Evolutionary conservation across 768 basidiomycete species (phyloP).

Genomic region (Leccinum uliginosum): DNA sequence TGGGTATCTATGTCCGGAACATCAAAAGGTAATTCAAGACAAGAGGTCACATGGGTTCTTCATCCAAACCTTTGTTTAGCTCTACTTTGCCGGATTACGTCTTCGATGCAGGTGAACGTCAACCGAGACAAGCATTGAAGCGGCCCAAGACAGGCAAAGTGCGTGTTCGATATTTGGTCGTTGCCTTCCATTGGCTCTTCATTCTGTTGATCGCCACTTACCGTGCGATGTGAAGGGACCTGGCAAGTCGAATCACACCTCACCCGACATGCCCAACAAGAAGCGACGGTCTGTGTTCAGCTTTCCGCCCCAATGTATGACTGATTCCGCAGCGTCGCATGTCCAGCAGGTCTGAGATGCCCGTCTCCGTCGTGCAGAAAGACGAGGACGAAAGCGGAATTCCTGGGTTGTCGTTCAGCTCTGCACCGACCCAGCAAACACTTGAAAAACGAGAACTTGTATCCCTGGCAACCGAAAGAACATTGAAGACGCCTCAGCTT

Average conservation of each 20-base stretch:
- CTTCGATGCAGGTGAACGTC: slow-evolving; percentile 77
- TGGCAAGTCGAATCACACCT: slow-evolving; percentile 57
- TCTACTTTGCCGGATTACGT: slow-evolving; percentile 76
- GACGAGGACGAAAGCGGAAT: slow-evolving; percentile 38
- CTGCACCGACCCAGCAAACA: slow-evolving; percentile 32
- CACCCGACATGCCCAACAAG: slow-evolving; percentile 75
- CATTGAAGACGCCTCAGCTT: slow-evolving; percentile 56
- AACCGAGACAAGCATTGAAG: slow-evolving; percentile 65
- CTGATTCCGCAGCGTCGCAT: slow-evolving; percentile 29
- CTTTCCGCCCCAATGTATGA: slow-evolving; percentile 7
- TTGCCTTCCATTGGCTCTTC: slow-evolving; percentile 10
- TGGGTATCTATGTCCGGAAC: slow-evolving; percentile 93
- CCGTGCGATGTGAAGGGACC: slow-evolving; percentile 45
- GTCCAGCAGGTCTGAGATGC: slow-evolving; percentile 40
- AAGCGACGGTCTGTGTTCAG: slow-evolving; percentile 66
- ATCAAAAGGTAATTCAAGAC: slow-evolving; percentile 68
- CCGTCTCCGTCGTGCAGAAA: slow-evolving; percentile 23
- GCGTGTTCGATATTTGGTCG: slow-evolving; percentile 26
- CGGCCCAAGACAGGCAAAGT: slow-evolving; percentile 64
- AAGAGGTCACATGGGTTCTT: slow-evolving; percentile 13
- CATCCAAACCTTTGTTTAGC: slow-evolving; percentile 37
- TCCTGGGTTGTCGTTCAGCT: slow-evolving; percentile 30
- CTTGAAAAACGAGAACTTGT: slow-evolving; percentile 36
- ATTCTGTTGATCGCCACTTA: slow-evolving; percentile 21
- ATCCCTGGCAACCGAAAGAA: slow-evolving; percentile 37